Base-by-base conservation (phyloP, 148 eudicot species). In the Rhododendron ferrugineum region DNA sequence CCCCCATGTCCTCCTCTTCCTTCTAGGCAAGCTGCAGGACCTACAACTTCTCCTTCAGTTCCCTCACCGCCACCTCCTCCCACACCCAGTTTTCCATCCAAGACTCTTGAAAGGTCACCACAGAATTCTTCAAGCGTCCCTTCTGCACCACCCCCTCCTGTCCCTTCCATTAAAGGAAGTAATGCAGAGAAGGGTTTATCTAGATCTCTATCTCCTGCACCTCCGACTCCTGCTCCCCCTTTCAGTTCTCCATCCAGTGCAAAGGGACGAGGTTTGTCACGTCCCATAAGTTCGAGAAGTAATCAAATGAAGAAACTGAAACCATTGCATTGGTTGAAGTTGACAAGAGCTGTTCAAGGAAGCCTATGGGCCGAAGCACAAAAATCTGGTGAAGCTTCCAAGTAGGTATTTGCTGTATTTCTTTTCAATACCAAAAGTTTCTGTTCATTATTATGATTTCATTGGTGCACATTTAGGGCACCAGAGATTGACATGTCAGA, bases 361-460 rank as follows among this genome's bases (percentile, higher is more conserved):
- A 96, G 98, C 88, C 88, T 96, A 84, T 96, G 98, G 98, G 98
- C 98, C 34, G 98, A 96, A 87, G 83, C 94, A 77, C 98, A 96
- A 70, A 94, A 93, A 84, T 87, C 92, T 73, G 93, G 96, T 62
- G 95, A 93, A 77, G 85, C 90, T 82, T 86, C 97, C 44, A 92
- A 87, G 98, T 96, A 90, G 15, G 95, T 90, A 34, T 79, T 81
- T 23, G 46, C 42, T 30, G 46, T 30, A 22, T 62, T 49, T 49
- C 28, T 79, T 78, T n/a, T 34, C 30, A 42, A 5, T 47, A 11
- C 64, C 79, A 81, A 32, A 32, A 72, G 73, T 49, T 82, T 22
- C 84, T 11, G 66, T 28, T 66, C 73, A 72, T 66, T 82, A 47
- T 4, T 88, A 16, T 84, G 49, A 54, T 72, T 75, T 79, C 47